These are phyloP conservation scores for Lonicera japonica DNA, from an alignment of 129 eudicot species.

Conservation along the genomic window DNA sequence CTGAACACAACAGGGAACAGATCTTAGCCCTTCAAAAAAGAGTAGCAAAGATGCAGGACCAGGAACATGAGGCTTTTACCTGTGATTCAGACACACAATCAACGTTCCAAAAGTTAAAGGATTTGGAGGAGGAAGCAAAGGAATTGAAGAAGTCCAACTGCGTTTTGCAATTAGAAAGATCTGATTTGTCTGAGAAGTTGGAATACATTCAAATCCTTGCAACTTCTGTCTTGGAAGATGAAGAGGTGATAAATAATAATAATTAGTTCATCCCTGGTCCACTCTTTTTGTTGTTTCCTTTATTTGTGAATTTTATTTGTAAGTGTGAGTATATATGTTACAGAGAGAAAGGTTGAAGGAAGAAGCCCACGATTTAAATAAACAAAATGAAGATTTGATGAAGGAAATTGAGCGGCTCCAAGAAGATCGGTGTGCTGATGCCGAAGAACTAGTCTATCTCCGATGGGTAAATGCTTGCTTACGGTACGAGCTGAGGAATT, in stretches of 20 bases:
- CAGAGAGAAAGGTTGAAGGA: slow-evolving; percentile 54
- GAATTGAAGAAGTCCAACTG: slow-evolving; percentile 50
- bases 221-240: slow-evolving; percentile 56
- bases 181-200: slow-evolving; percentile 56
- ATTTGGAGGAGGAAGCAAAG: slow-evolving; percentile 51
- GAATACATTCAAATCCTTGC: slow-evolving; percentile 67
- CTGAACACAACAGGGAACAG: slow-evolving; percentile 48
- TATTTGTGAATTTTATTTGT: background rate
- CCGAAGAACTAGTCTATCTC: slow-evolving; percentile 71
- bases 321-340: background rate
- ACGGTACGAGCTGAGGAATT: slow-evolving; percentile 68
- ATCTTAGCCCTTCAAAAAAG: slow-evolving; percentile 44
- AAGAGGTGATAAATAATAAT: slow-evolving; percentile 32
- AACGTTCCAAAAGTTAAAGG: slow-evolving; percentile 36
- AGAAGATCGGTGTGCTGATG: slow-evolving; percentile 49
- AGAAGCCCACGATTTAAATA: slow-evolving; percentile 36
- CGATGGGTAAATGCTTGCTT: slow-evolving; percentile 89
- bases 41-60: slow-evolving; percentile 45
- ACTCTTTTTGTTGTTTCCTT: background rate
- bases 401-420: slow-evolving; percentile 58
- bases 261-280: slow-evolving; percentile 4
- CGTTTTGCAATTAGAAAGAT: slow-evolving; percentile 41
- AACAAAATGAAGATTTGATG: slow-evolving; percentile 51
- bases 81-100: slow-evolving; percentile 21
- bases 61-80: slow-evolving; percentile 25